Evolutionary conservation across 768 basidiomycete species (phyloP).

Genomic region (Amyloporia xantha): DNA sequence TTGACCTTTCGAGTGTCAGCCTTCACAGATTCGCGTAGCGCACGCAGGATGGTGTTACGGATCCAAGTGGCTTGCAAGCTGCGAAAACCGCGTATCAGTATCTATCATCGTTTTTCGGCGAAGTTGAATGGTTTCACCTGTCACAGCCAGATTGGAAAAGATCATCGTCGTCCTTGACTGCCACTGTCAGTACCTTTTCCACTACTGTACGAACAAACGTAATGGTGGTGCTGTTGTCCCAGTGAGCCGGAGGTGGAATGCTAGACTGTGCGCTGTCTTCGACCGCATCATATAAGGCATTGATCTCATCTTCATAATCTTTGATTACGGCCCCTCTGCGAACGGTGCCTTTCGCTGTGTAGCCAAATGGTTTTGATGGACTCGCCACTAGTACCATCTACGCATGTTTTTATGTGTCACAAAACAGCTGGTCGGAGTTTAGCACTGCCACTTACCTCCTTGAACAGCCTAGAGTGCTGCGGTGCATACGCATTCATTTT

Average conservation of each 20-base stretch:
- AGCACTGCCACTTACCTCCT: conserved; percentile 33
- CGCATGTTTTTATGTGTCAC: neutral
- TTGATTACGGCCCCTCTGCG: conserved; percentile 22
- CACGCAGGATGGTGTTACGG: conserved; percentile 25
- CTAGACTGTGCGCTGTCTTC: conserved; percentile 28
- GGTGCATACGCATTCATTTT: conserved; percentile 37
- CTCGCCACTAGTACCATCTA: conserved; percentile 29
- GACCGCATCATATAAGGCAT: conserved; percentile 28
- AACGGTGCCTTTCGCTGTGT: conserved; percentile 28
- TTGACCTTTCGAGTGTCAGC: neutral
- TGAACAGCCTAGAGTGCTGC: conserved; percentile 39
- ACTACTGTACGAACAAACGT: conserved; percentile 30
- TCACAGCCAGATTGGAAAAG: conserved; percentile 2
- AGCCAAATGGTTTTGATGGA: conserved; percentile 25
- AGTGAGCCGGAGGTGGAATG: conserved; percentile 22
- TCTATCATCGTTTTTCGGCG: neutral
- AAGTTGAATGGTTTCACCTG: conserved; percentile 14
- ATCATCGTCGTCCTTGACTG: conserved; percentile 29
- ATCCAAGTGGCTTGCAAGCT: conserved; percentile 28
- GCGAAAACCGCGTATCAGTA: neutral
- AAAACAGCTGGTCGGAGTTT: neutral
- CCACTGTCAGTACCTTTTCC: conserved; percentile 23
- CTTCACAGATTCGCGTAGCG: conserved; percentile 9
- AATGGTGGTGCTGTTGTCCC: conserved; percentile 17
- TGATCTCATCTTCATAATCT: conserved; percentile 35